A percentile compares a stretch with the other conserved stretches of the same genome.
Evolutionary conservation across 2,329 filamentous ascomycete species (phyloP).

Genomic region (Trichoderma arundinaceum): DNA sequence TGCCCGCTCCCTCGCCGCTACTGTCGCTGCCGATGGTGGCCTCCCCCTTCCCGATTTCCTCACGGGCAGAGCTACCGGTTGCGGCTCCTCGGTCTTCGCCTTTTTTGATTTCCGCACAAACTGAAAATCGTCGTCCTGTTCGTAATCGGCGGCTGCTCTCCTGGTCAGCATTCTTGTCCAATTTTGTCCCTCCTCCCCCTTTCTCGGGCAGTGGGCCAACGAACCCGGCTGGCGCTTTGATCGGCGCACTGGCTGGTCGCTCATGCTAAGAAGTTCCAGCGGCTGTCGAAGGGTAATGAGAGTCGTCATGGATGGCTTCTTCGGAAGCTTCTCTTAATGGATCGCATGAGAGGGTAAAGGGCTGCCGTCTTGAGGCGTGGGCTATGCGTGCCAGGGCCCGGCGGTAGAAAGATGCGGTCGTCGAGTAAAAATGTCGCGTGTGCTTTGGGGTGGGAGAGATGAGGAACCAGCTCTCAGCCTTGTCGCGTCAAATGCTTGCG

Average conservation of each 20-base stretch:
- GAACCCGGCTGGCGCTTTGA: slow-evolving; percentile 68
- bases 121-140: slow-evolving; percentile 78
- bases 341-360: slow-evolving; percentile 37
- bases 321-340: slow-evolving; percentile 33
- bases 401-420: neutral
- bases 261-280: slow-evolving; percentile 72
- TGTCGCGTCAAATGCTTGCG: slow-evolving; percentile 29
- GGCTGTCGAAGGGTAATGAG: slow-evolving; percentile 67
- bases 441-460: neutral
- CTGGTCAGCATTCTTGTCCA: slow-evolving; percentile 32
- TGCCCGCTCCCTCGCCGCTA: slow-evolving; percentile 43
- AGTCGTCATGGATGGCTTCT: slow-evolving; percentile 71
- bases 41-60: slow-evolving; percentile 49
- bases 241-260: slow-evolving; percentile 65
- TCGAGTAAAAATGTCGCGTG: slow-evolving; percentile 24
- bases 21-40: slow-evolving; percentile 37
- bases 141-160: slow-evolving; percentile 57
- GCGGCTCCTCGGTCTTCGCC: slow-evolving; percentile 62
- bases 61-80: slow-evolving; percentile 46
- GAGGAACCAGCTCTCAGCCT: slow-evolving; percentile 8
- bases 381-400: slow-evolving; percentile 29
- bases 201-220: slow-evolving; percentile 40
- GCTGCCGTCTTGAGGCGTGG: slow-evolving; percentile 9
- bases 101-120: slow-evolving; percentile 73
- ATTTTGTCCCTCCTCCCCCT: neutral